phyloP scores from a whole-genome alignment of 2,329 filamentous ascomycete species.

The Herpotrichia juniperi region DNA sequence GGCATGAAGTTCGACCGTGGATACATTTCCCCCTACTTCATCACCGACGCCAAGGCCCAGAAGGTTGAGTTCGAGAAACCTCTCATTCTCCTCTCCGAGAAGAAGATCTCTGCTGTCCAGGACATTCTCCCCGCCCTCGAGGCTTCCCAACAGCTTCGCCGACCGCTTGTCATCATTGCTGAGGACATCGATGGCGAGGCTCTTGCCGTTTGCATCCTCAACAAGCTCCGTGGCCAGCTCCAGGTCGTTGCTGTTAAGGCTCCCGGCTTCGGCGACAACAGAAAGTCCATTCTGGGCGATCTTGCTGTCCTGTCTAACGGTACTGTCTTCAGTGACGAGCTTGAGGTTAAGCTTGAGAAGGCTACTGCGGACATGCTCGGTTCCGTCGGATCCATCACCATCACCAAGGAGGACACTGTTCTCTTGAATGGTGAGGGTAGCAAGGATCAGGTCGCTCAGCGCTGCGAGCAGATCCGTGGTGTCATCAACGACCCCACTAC shows the following conservation, averaged over 20 bases:
- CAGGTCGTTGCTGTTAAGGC: slow-evolving; percentile 99
- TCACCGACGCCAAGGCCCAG: slow-evolving; percentile 97
- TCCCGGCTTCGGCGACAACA: slow-evolving; percentile 99
- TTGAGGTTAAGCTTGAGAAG: slow-evolving; percentile 99
- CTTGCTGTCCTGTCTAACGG: slow-evolving; percentile 94
- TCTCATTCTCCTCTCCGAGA: slow-evolving; percentile 96
- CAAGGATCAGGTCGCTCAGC: slow-evolving; percentile 92
- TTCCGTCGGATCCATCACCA: slow-evolving; percentile 96
- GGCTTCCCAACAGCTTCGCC: slow-evolving; percentile 92
- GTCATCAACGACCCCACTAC: slow-evolving; percentile 93
- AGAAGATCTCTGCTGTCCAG: slow-evolving; percentile 99
- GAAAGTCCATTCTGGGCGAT: slow-evolving; percentile 98
- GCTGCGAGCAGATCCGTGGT: slow-evolving; percentile 98
- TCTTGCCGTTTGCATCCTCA: slow-evolving; percentile 97
- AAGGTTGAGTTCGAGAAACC: slow-evolving; percentile 99
- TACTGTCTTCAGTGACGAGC: slow-evolving; percentile 97
- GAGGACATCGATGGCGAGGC: slow-evolving; percentile 99
- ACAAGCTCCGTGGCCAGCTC: slow-evolving; percentile 99
- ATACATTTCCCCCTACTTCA: slow-evolving; percentile 99
- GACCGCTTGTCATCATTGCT: slow-evolving; percentile 96
- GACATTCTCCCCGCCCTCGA: slow-evolving; percentile 98
- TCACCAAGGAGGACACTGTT: slow-evolving; percentile 99
- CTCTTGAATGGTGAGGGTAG: slow-evolving; percentile 94
- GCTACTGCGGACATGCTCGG: slow-evolving; percentile 94
- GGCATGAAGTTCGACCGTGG: slow-evolving; percentile 99